These are phyloP conservation scores for Cyclotella sp. DNA, from an alignment of 108 stramenopile species.

Conservation along the genomic window DNA sequence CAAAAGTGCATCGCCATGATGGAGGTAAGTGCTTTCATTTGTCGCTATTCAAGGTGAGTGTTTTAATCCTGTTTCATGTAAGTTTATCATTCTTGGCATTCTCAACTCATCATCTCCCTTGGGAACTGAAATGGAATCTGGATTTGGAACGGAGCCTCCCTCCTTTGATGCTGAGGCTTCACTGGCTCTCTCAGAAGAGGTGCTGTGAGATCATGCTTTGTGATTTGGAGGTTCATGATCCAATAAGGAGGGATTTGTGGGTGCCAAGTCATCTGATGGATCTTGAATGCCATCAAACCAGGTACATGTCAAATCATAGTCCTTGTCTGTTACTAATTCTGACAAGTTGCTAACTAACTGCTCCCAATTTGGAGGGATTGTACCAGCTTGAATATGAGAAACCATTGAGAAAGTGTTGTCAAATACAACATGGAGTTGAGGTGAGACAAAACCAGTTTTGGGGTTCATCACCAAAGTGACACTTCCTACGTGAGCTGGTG, in stretches of 20 bases:
- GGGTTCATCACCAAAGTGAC: conserved; percentile 42
- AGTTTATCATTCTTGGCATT: conserved; percentile 14
- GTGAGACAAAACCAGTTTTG: conserved; percentile 36
- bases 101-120: conserved; percentile 3
- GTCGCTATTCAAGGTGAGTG: not conserved
- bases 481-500: conserved; percentile 36
- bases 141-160: not conserved
- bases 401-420: conserved; percentile 32
- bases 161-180: conserved; percentile 1
- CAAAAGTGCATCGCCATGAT: too few relatives aligned
- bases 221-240: not conserved
- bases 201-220: not conserved
- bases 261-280: not conserved
- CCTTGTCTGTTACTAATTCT: conserved; percentile 20
- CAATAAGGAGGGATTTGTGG: not conserved
- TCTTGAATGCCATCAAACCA: not conserved
- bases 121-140: conserved; percentile 6
- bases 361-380: conserved; percentile 32
- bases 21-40: not conserved
- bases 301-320: conserved; percentile 8
- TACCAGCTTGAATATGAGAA: conserved; percentile 14
- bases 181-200: not conserved
- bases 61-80: not conserved
- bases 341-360: conserved; percentile 10
- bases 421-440: conserved; percentile 43